Base-by-base conservation (phyloP, 306 rosid species). In the Lagenaria siceraria region DNA sequence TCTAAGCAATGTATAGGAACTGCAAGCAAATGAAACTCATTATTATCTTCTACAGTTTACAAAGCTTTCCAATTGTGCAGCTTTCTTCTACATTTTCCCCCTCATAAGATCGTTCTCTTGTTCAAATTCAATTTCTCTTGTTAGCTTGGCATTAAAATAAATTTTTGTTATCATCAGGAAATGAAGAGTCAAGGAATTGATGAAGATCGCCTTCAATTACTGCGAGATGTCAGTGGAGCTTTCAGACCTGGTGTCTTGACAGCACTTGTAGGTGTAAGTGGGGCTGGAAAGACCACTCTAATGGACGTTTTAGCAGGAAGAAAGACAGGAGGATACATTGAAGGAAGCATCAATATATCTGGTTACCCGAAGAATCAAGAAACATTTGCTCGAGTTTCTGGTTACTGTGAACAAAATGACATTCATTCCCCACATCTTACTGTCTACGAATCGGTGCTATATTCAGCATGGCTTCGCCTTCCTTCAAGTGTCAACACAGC, bases 371-470 rank as follows among this genome's bases (percentile, higher is more conserved):
- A 85, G 79, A 80, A 83, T 66, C 88, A 83, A 83, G 82, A 80
- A 70, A 83, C 86, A 11, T 85, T 85, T 78, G 88, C 88, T 25
- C 74, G 88, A 29, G 83, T 85, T 70, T 78, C 78, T 12, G 88
- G 88, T 51, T 85, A 85, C 43, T 85, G 88, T 64, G 88, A 85
- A 75, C 88, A 85, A 38, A 85, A 83, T 59, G 88, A 85, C 78
- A 85, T 83, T 69, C 88, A 85, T 74, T 85, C 88, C 0, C 86
- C 88, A 2, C 80, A 85, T 56, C 69, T 85, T 40, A 85, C 88
- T 11, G 82, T 85, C 62, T 75, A 80, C 8, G 88, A 85, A 80
- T 85, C 88, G n/a, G 79, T 85, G 53, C 35, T 83, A 18, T 85
- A 85, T 68, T 85, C 88, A 17, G 82, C 88, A 0, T 85, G 86